Conservation (phyloP, 345 rosid genomes). For the Hibiscus mutabilis region DNA sequence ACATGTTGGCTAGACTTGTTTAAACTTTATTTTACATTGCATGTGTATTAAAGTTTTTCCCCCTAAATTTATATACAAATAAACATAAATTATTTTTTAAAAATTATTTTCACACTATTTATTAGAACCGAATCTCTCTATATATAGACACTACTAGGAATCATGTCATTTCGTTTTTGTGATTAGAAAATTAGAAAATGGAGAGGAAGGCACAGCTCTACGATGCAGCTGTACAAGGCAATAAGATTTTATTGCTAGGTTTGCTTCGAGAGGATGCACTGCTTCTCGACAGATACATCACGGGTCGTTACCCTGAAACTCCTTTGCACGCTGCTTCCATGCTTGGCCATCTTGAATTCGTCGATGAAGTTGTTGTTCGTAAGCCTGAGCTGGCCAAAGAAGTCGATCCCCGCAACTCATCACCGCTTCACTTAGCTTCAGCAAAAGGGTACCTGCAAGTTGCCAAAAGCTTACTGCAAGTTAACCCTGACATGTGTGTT, state of each 20-base stretch:
- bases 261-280: conserved; percentile 19
- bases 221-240: conserved; percentile 14
- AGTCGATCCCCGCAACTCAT: conserved; percentile 13
- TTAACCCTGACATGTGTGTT: conserved; percentile 9
- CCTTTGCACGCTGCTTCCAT: conserved; percentile 26
- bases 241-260: conserved; percentile 2
- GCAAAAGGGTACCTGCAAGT: conserved; percentile 23
- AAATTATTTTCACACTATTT: no score
- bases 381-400: conserved; percentile 21
- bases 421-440: conserved; percentile 31
- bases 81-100: no score
- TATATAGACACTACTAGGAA: no score
- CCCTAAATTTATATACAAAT: no score
- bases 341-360: conserved; percentile 21
- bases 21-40: no score
- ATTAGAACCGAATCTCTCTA: no score
- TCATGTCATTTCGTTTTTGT: no score
- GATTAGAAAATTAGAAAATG: no score
- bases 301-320: conserved; percentile 8
- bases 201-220: background rate
- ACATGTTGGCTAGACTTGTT: no score
- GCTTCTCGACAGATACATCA: conserved; percentile 3
- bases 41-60: no score
- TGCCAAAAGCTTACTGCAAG: conserved; percentile 4
- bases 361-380: conserved; percentile 9